Evolutionary conservation across 306 rosid genomes (phyloP), one percentile per base, ranked within the genome.

Genomic region (Vigna hirtella): DNA sequence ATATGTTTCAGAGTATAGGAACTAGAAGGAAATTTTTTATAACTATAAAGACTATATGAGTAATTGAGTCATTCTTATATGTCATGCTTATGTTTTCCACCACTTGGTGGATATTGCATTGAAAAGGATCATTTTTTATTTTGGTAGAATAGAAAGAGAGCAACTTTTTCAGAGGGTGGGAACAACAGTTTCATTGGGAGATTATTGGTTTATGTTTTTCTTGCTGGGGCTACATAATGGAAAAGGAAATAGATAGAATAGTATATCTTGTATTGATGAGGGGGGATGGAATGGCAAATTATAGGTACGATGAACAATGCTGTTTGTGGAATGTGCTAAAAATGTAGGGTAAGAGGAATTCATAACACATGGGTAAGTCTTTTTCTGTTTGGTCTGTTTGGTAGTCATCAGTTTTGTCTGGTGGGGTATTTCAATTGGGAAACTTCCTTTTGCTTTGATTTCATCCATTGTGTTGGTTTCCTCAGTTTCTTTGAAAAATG

Each of bases 331-430:
- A 61, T 70, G 49, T 61, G 66, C 13, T 34, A 16, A 22, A 16
- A 63, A 38, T 17, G 70, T 65, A 9, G 4, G 4, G 9, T 2
- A 8, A 9, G 71, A 67, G 51, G 59, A 72, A 61, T 40, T 71
- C 51, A 2, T 18, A 64, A 61, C 67, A 34, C 45, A 47, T 47
- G 75, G 70, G 38, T 80, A 51, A n/a, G 57, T 24, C 72, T 71
- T 66, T 5, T 68, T 34, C 28, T 69, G 77, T 70, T 17, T 66
- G 45, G 32, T 26, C 48, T 73, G 58, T 28, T 57, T 62, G 55
- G 24, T 71, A 17, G 72, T 40, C 77, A 66, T 86, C 65, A 63
- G 47, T 49, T 77, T 74, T 81, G 67, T 74, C 15, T 49, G 1
- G 38, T 77, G 38, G 32, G 59, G 24, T 81, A 63, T 61, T 73